phyloP scores from a whole-genome alignment of 495 filamentous ascomycete genomes.

The Xylona heveae region DNA sequence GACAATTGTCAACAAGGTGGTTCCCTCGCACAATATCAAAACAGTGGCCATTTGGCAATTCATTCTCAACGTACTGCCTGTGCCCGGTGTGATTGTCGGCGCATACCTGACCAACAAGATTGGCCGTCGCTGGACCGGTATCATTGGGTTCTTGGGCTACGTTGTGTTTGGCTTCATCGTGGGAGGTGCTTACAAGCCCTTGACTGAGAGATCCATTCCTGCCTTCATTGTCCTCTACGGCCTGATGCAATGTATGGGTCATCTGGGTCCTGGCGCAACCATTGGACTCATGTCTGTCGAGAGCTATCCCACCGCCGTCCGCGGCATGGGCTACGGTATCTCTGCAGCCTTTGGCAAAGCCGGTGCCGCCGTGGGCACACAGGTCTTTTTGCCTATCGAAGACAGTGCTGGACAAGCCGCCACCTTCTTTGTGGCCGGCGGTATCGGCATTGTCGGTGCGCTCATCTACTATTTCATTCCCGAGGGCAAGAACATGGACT shows the following conservation, averaged over 20 bases:
- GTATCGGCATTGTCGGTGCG: constrained; percentile 13
- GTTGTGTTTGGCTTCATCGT: constrained; percentile 18
- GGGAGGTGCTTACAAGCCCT: constrained; percentile 12
- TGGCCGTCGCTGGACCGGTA: constrained; percentile 16
- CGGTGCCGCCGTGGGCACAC: constrained; percentile 16
- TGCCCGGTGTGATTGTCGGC: constrained; percentile 17
- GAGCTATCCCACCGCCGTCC: constrained; percentile 17
- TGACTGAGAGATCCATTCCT: constrained; percentile 15
- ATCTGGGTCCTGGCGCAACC: constrained; percentile 18
- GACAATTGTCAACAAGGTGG: constrained; percentile 19
- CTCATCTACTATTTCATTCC: constrained; percentile 16
- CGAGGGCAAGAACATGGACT: constrained; percentile 14
- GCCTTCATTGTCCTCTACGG: constrained; percentile 20
- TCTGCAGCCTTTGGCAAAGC: constrained; percentile 18
- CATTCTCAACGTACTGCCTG: constrained; percentile 16
- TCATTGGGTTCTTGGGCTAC: constrained; percentile 16
- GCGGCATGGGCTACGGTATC: constrained; percentile 18
- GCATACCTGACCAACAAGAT: constrained; percentile 16
- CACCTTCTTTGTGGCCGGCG: constrained; percentile 17
- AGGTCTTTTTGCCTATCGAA: constrained; percentile 17
- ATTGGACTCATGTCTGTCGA: constrained; percentile 18
- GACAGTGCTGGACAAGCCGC: constrained; percentile 11
- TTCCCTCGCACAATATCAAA: constrained; percentile 14
- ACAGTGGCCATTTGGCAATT: constrained; percentile 19
- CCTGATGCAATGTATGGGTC: constrained; percentile 16